Evolutionary conservation across 129 eudicot species (phyloP).

Genomic region (Solidago caesia): DNA sequence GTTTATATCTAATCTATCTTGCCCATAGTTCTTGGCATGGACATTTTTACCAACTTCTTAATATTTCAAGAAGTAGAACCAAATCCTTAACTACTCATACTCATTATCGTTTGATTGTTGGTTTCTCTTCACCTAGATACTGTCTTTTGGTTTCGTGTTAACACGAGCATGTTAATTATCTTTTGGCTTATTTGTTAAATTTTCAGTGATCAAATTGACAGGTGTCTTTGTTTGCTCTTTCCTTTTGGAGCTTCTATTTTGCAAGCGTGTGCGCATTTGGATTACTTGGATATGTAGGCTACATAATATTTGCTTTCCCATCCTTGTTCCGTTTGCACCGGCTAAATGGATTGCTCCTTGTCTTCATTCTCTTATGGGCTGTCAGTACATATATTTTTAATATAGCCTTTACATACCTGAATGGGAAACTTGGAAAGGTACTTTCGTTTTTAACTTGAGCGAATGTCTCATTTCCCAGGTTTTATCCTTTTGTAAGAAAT

Average conservation of each 20-base stretch:
- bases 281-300: constrained; percentile 79
- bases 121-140: constrained; percentile 20
- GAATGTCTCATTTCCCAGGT: not conserved
- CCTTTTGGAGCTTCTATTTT: constrained; percentile 80
- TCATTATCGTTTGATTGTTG: constrained; percentile 8
- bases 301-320: constrained; percentile 68
- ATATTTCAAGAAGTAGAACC: not conserved
- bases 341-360: constrained; percentile 62
- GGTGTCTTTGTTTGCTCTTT: constrained; percentile 77
- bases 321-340: constrained; percentile 76
- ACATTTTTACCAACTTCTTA: not conserved
- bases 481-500: not conserved
- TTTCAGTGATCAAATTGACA: constrained; percentile 62
- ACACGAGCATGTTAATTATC: constrained; percentile 24
- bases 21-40: constrained; percentile 20
- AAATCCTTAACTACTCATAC: not conserved
- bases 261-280: constrained; percentile 81
- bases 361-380: constrained; percentile 85
- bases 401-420: constrained; percentile 54
- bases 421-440: constrained; percentile 59
- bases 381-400: constrained; percentile 72
- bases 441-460: not conserved
- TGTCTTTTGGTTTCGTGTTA: constrained; percentile 13
- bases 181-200: constrained; percentile 33
- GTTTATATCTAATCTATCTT: constrained; percentile 1